Percentiles rank a stretch among this genome's conserved stretches.
phyloP scores from a whole-genome alignment of 805 yeast species.

The Ogataea nonfermentans region DNA sequence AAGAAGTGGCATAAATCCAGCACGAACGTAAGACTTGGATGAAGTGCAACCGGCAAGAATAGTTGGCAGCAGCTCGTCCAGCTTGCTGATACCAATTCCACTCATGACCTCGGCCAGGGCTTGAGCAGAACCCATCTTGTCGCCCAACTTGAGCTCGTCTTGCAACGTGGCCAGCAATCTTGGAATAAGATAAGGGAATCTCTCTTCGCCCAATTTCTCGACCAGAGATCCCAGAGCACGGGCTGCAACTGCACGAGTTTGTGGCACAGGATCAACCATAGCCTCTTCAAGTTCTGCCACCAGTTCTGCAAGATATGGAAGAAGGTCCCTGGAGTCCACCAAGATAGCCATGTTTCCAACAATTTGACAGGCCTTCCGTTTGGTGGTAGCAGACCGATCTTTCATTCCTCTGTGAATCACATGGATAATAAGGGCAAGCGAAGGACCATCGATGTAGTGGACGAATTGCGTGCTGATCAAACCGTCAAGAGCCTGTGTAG shows the following conservation, averaged over 20 bases:
- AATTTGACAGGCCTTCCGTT: conserved; percentile 93
- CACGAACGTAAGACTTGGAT: conserved; percentile 70
- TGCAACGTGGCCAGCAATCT: conserved; percentile 70
- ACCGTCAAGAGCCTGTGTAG: conserved; percentile 83
- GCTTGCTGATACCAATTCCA: conserved; percentile 83
- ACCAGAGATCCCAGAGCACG: conserved; percentile 95
- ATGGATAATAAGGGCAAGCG: conserved; percentile 90
- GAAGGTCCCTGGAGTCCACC: conserved; percentile 82
- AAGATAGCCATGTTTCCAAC: conserved; percentile 98
- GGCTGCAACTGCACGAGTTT: conserved; percentile 95
- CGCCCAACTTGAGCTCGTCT: conserved; percentile 80
- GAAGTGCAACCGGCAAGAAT: conserved; percentile 71
- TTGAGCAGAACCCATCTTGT: conserved; percentile 95
- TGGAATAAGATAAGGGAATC: conserved; percentile 88
- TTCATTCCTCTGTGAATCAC: conserved; percentile 94
- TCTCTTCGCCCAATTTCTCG: conserved; percentile 93
- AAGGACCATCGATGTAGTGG: conserved; percentile 97
- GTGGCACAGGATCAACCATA: conserved; percentile 98
- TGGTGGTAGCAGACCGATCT: conserved; percentile 90
- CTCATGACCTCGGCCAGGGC: conserved; percentile 91
- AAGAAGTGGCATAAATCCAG: conserved; percentile 88
- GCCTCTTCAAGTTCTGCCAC: conserved; percentile 84
- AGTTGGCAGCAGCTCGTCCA: conserved; percentile 84
- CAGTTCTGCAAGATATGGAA: conserved; percentile 77
- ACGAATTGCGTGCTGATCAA: conserved; percentile 89